Percentiles rank a stretch among this genome's conserved stretches.
phyloP scores from a whole-genome alignment of 495 filamentous ascomycete species.

The Pseudomonodictys pantanalensis region DNA sequence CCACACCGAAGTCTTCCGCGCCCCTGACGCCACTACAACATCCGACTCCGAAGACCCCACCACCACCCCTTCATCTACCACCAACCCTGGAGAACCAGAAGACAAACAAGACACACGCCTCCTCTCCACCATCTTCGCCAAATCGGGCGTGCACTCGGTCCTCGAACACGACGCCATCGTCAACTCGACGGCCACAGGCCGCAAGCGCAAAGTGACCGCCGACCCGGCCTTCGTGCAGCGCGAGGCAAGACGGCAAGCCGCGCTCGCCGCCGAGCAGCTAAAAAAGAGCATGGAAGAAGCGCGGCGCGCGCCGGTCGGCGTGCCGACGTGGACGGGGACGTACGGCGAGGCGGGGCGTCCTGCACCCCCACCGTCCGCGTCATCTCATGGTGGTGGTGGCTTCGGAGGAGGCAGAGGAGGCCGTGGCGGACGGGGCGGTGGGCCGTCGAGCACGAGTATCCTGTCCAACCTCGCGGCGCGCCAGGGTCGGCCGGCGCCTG shows the following conservation, averaged over 20 bases:
- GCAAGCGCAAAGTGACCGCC: constrained; percentile 59
- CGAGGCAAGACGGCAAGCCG: constrained; percentile 79
- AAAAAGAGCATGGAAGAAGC: constrained; percentile 70
- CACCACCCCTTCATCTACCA: too few relatives aligned
- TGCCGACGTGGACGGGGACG: constrained; percentile 90
- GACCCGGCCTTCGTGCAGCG: constrained; percentile 71
- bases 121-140: constrained; percentile 82
- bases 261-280: constrained; percentile 69
- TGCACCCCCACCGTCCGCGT: constrained; percentile 35
- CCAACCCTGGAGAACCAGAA: too few relatives aligned
- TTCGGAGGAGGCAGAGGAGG: constrained; percentile 17
- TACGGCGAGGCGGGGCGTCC: constrained; percentile 69
- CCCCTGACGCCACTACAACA: too few relatives aligned
- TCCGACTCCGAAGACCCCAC: constrained; percentile 8
- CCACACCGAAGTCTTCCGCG: constrained; percentile 52
- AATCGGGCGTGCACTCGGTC: constrained; percentile 76
- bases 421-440: constrained; percentile 24
- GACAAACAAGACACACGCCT: constrained; percentile 59
- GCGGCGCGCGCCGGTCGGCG: constrained; percentile 68
- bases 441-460: constrained; percentile 34
- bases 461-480: constrained; percentile 37
- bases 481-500: constrained; percentile 16
- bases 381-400: constrained; percentile 7
- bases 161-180: constrained; percentile 89
- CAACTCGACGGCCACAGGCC: constrained; percentile 48